Conservation (phyloP, 2,329 filamentous ascomycete species). For the Davidsoniella australis region DNA sequence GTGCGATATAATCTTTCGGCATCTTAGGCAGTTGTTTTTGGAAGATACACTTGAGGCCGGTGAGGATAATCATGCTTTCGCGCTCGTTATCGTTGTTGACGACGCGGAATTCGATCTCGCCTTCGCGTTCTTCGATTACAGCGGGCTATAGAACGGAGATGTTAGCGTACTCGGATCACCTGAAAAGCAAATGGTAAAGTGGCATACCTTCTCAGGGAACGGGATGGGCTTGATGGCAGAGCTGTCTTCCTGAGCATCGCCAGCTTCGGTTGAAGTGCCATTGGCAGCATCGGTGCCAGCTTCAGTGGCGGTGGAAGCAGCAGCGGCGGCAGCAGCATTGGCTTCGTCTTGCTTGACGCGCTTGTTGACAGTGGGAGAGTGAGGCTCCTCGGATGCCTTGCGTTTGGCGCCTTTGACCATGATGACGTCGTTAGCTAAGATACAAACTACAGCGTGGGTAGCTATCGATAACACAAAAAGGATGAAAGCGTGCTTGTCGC, state of each 20-base stretch:
- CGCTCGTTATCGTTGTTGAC: constrained; percentile 89
- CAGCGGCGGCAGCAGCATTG: constrained; percentile 1
- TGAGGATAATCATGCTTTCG: constrained; percentile 85
- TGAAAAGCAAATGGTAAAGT: constrained; percentile 15
- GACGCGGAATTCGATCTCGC: constrained; percentile 91
- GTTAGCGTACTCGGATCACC: too few relatives aligned
- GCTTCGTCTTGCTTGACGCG: constrained; percentile 39
- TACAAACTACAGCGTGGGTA: background rate
- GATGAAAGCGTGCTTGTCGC: background rate
- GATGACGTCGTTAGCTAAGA: constrained; percentile 6
- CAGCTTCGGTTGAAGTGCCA: constrained; percentile 17
- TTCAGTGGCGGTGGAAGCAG: constrained; percentile 1
- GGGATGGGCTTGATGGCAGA: constrained; percentile 45
- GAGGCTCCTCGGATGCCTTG: constrained; percentile 52
- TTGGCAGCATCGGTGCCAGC: constrained; percentile 10
- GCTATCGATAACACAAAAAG: background rate
- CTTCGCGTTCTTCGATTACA: constrained; percentile 81
- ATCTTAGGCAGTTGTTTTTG: constrained; percentile 98
- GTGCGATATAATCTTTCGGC: constrained; percentile 97
- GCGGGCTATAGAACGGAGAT: constrained; percentile 40
- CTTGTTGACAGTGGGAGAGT: constrained; percentile 45
- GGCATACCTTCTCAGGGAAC: constrained; percentile 68
- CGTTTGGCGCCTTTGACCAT: constrained; percentile 40
- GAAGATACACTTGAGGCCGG: constrained; percentile 92
- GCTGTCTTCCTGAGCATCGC: constrained; percentile 11